phyloP scores from a whole-genome alignment of 345 rosid genomes.

The Lumnitzera racemosa region DNA sequence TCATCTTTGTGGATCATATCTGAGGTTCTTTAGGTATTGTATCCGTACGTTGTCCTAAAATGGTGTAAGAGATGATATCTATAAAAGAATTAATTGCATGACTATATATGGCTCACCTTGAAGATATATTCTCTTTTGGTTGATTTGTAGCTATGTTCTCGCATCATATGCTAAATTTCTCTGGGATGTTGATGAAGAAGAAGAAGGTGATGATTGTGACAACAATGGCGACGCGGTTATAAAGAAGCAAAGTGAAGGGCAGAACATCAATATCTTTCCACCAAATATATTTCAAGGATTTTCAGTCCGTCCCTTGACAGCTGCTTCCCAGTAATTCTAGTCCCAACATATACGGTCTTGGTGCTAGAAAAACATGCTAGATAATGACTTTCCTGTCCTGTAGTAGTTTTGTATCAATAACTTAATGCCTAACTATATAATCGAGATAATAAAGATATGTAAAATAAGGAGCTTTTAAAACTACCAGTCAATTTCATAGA shows the following conservation, averaged over 20 bases:
- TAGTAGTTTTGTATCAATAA: not conserved
- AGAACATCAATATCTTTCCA: constrained; percentile 4
- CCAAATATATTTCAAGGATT: constrained; percentile 20
- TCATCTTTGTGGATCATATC: too few relatives aligned
- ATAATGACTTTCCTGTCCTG: not conserved
- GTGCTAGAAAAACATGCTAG: not conserved
- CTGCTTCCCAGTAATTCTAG: constrained; percentile 15
- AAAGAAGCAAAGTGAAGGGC: not conserved
- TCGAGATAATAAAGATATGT: too few relatives aligned
- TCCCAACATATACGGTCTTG: not conserved
- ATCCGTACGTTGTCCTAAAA: too few relatives aligned
- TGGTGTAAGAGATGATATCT: too few relatives aligned
- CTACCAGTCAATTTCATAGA: too few relatives aligned
- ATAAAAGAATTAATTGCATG: not conserved
- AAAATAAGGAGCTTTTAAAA: too few relatives aligned
- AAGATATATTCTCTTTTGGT: not conserved
- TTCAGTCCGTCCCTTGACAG: constrained; percentile 19
- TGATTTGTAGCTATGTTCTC: constrained; percentile 41
- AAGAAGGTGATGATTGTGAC: constrained; percentile 24
- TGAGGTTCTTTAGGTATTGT: too few relatives aligned
- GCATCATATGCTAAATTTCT: constrained; percentile 72
- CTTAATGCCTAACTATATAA: too few relatives aligned
- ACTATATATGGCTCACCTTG: too few relatives aligned
- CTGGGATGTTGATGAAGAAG: constrained; percentile 61
- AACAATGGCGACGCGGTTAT: not conserved